Evolutionary conservation across 2,329 filamentous ascomycete genomes (phyloP), one percentile per base, ranked within the genome.

Genomic region (Trichoderma breve): DNA sequence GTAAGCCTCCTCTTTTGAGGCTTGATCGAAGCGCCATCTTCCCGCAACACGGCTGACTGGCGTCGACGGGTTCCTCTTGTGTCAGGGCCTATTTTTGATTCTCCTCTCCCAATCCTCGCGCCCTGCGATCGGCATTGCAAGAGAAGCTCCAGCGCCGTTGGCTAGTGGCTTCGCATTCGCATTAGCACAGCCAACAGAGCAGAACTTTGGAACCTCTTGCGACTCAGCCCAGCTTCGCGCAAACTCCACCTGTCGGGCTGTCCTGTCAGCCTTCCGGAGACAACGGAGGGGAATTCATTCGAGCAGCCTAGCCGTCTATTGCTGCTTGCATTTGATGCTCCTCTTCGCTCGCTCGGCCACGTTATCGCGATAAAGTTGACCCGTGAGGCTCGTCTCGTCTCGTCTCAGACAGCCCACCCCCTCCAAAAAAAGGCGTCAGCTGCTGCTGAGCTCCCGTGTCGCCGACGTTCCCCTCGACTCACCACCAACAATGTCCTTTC

Each of bases 401-500:
- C 66, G 61, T 72, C 71, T 65, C 55, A 34, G 73, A 62, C 65
- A 70, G 71, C 24, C 53, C 34, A 18, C 60, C 32, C 60, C 32
- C 36, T 21, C 34, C 21, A 43, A 43, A 30, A 69, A 61, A 61
- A 61, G 66, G 60, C 47, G 66, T 61, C 43, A 53, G 66, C 71
- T 66, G 71, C 51, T 39, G 21, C 61, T 43, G 55, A 15, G n/a
- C 32, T 66, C 39, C 30, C 43, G 61, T 34, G 57, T 63, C 58
- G 72, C 71, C 26, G 47, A 47, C 63, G 34, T 61, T 32, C 30
- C 53, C 32, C 64, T 39, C 51, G 18, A 28, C 53, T 55, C 26
- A 58, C 21, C 62, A 34, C 58, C 36, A 63, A 76, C 71, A 76
- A 91, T 91, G 89, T 91, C 89, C 71, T 91, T 91, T 79, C 85